Conservation (phyloP, 2,329 filamentous ascomycete species). For the Endothia cerciana region DNA sequence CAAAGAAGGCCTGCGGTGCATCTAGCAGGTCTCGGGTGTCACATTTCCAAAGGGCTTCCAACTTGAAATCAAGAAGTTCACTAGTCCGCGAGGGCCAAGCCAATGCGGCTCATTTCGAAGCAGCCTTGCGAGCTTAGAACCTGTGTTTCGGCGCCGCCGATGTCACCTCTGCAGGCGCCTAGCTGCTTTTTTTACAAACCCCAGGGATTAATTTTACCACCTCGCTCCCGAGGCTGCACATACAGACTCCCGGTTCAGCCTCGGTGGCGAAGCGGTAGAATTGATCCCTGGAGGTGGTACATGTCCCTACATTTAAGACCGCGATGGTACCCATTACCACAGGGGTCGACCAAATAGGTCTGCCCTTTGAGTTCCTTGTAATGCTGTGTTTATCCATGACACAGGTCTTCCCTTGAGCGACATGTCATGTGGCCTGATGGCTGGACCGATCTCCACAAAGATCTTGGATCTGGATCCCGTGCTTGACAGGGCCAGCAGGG, state of each 20-base stretch:
- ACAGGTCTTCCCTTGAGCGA: not conserved
- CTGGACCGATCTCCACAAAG: not conserved
- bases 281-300: too few species aligned
- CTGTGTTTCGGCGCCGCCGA: not conserved
- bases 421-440: not conserved
- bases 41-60: not conserved
- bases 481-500: not conserved
- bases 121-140: not conserved
- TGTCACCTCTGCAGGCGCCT: not conserved
- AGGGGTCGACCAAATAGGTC: not conserved
- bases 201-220: too few species aligned
- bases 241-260: too few species aligned
- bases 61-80: not conserved
- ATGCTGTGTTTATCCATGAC: not conserved
- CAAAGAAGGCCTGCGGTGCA: slow-evolving; percentile 1
- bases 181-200: not conserved
- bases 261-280: too few species aligned
- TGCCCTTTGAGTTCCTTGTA: not conserved
- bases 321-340: not conserved
- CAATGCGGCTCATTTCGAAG: not conserved
- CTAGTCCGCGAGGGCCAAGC: not conserved
- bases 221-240: too few species aligned
- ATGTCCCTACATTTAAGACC: not conserved
- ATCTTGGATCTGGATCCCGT: not conserved
- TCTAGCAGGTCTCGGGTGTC: not conserved